Evolutionary conservation across 2,329 filamentous ascomycete genomes (phyloP).

Genomic region (Hymenoscyphus salicellus): DNA sequence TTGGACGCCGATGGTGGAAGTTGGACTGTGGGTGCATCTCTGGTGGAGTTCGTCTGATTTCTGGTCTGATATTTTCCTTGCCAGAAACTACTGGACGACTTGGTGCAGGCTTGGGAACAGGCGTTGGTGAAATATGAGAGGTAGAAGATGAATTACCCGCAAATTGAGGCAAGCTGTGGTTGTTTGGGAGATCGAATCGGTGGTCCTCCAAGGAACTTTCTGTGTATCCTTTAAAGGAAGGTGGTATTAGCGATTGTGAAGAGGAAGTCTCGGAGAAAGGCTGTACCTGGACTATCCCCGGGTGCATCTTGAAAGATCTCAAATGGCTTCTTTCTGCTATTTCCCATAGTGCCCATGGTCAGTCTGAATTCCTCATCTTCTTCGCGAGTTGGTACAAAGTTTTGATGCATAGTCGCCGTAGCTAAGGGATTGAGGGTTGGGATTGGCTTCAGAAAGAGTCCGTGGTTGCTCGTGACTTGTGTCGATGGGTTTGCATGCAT

Average conservation of each 20-base stretch:
- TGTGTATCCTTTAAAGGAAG: slow-evolving; percentile 24
- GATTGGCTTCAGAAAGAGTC: slow-evolving; percentile 15
- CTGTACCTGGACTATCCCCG: slow-evolving; percentile 31
- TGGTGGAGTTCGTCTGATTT: slow-evolving; percentile 5
- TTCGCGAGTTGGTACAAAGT: slow-evolving; percentile 28
- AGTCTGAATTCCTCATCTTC: slow-evolving; percentile 35
- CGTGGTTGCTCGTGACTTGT: not conserved
- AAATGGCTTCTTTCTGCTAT: slow-evolving; percentile 32
- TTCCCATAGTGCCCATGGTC: slow-evolving; percentile 29
- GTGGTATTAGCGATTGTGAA: slow-evolving; percentile 11
- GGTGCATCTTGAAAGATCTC: slow-evolving; percentile 32
- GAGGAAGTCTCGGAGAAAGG: not conserved
- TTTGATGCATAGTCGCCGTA: slow-evolving; percentile 13
- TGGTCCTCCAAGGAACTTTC: slow-evolving; percentile 36
- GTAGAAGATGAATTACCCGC: slow-evolving; percentile 12
- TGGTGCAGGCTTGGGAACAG: slow-evolving; percentile 23
- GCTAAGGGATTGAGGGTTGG: slow-evolving; percentile 27
- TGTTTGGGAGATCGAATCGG: slow-evolving; percentile 30
- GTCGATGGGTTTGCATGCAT: slow-evolving; percentile 7
- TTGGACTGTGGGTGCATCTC: slow-evolving; percentile 7
- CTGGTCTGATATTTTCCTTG: slow-evolving; percentile 30
- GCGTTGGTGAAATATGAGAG: slow-evolving; percentile 28
- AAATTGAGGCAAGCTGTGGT: slow-evolving; percentile 23
- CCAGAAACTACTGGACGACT: slow-evolving; percentile 18
- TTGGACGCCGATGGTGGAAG: slow-evolving; percentile 20